phyloP scores from a whole-genome alignment of 768 basidiomycete species.

The Erythrobasidium yunnanense region DNA sequence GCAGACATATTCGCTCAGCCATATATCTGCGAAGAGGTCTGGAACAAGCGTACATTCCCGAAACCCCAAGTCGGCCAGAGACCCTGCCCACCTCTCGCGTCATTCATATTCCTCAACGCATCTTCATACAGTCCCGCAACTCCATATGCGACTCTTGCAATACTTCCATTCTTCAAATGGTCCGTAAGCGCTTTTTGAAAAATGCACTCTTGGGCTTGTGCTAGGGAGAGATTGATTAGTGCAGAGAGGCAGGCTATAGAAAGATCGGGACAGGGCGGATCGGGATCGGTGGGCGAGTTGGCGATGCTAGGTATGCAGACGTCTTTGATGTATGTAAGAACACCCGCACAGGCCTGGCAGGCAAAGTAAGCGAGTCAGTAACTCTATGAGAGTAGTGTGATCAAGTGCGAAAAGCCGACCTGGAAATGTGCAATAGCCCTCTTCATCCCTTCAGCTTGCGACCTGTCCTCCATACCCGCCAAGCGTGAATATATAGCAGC shows the following conservation, averaged over 20 bases:
- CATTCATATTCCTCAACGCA: slow-evolving; percentile 40
- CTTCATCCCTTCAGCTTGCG: slow-evolving; percentile 66
- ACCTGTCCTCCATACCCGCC: slow-evolving; percentile 60
- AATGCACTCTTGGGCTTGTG: slow-evolving; percentile 91
- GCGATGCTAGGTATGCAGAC: slow-evolving; percentile 50
- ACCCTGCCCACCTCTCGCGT: slow-evolving; percentile 19
- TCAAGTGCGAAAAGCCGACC: slow-evolving; percentile 42
- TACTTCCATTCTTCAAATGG: slow-evolving; percentile 65
- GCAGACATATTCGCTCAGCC: neutral
- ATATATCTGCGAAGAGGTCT: too few relatives aligned
- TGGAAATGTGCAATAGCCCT: slow-evolving; percentile 61
- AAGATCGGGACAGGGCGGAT: slow-evolving; percentile 58
- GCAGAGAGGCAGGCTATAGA: slow-evolving; percentile 52
- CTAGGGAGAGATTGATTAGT: slow-evolving; percentile 68
- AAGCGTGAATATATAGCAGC: slow-evolving; percentile 75
- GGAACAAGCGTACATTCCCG: slow-evolving; percentile 37
- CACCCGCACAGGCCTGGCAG: slow-evolving; percentile 58
- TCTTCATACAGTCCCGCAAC: slow-evolving; percentile 57
- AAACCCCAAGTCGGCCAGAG: slow-evolving; percentile 30
- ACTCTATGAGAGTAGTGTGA: neutral
- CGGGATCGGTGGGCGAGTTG: slow-evolving; percentile 46
- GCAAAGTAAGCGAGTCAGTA: neutral
- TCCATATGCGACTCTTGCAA: slow-evolving; percentile 71
- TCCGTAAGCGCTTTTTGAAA: slow-evolving; percentile 83
- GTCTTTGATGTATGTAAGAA: slow-evolving; percentile 53